Percentiles rank a stretch among this genome's conserved stretches.
These are phyloP conservation scores for Sporothrix curviconia DNA, from an alignment of 2,329 filamentous ascomycete genomes.

Conservation along the genomic window DNA sequence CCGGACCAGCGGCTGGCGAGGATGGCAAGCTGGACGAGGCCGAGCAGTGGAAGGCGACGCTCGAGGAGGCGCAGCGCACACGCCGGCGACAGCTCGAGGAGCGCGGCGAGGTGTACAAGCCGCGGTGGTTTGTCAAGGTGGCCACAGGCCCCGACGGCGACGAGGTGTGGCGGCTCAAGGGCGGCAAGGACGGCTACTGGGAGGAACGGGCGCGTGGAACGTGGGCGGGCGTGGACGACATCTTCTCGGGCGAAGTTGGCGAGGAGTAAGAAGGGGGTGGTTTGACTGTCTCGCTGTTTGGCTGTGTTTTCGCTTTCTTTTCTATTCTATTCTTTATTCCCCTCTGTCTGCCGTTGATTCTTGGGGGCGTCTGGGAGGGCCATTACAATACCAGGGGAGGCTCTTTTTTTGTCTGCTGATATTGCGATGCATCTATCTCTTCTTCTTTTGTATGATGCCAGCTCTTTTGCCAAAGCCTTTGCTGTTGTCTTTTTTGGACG, in stretches of 20 bases:
- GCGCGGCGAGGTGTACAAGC: conserved; percentile 62
- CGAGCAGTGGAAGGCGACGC: conserved; percentile 70
- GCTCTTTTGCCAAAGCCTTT: not conserved
- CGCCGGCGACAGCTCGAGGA: conserved; percentile 71
- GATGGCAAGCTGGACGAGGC: conserved; percentile 74
- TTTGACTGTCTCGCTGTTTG: not conserved
- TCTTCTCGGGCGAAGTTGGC: conserved; percentile 33
- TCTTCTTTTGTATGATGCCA: not conserved
- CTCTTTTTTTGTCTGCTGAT: not conserved
- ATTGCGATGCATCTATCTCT: not conserved
- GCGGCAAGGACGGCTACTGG: conserved; percentile 88
- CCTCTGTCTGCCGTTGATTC: not conserved
- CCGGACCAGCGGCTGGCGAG: conserved; percentile 83
- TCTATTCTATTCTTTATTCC: not conserved
- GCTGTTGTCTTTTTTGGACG: not conserved
- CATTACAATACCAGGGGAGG: not conserved
- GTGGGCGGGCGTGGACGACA: conserved; percentile 54
- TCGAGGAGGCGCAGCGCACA: conserved; percentile 80
- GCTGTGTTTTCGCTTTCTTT: not conserved
- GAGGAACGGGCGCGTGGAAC: conserved; percentile 65
- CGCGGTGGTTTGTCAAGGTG: conserved; percentile 78
- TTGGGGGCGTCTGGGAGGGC: not conserved
- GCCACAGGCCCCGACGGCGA: conserved; percentile 52
- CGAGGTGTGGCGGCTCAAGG: conserved; percentile 69
- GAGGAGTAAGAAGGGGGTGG: not conserved